A percentile compares a stretch with the other conserved stretches of the same genome.
These are phyloP conservation scores for Rosa rugosa DNA, from an alignment of 306 rosid species.

Conservation along the genomic window DNA sequence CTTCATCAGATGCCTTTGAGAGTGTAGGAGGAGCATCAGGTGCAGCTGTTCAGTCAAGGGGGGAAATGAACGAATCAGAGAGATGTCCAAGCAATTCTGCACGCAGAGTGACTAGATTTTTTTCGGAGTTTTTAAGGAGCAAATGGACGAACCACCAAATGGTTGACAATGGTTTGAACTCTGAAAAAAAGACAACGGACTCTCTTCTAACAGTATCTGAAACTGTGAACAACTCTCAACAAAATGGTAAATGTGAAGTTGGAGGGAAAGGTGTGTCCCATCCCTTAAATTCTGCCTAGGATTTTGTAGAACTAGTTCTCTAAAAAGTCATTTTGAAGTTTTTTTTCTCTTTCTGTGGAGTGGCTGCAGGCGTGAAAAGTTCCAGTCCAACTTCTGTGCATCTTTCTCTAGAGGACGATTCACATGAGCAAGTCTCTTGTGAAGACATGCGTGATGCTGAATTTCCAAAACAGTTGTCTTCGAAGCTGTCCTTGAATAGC, in stretches of 20 bases:
- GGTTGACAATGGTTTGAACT: constrained; percentile 13
- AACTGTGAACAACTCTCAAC: background rate
- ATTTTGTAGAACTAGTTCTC: background rate
- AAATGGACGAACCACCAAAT: constrained; percentile 18
- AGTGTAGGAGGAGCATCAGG: constrained; percentile 21
- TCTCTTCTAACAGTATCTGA: background rate
- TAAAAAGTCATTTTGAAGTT: background rate
- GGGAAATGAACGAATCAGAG: constrained; percentile 13
- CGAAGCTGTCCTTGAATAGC: background rate
- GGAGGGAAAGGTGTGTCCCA: background rate
- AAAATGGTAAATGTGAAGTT: constrained; percentile 8
- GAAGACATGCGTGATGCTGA: constrained; percentile 12
- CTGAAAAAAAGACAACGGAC: background rate
- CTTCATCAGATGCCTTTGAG: constrained; percentile 15
- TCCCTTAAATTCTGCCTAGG: constrained; percentile 7
- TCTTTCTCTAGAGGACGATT: constrained; percentile 11
- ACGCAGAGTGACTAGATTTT: constrained; percentile 16
- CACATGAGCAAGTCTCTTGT: background rate
- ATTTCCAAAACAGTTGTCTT: background rate
- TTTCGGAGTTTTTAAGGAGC: constrained; percentile 13
- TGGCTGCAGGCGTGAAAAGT: constrained; percentile 18
- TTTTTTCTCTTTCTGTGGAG: background rate
- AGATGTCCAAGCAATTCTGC: constrained; percentile 18
- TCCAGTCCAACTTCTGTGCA: constrained; percentile 9
- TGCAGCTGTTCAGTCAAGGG: constrained; percentile 29